Conservation (phyloP, 108 stramenopile genomes). For the Fistulifera pelliculosa region DNA sequence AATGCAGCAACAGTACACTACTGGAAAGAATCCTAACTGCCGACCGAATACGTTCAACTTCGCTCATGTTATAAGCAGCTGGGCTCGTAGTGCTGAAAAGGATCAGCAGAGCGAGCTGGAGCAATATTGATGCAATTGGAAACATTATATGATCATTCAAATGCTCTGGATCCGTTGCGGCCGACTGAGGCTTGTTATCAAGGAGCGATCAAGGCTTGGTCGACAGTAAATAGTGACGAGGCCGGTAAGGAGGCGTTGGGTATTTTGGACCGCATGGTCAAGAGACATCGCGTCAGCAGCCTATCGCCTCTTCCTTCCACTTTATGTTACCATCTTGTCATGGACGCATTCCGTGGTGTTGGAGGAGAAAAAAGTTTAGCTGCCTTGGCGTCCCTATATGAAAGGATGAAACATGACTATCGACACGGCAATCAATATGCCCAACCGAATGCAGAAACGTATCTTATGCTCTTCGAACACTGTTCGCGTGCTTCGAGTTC, state of each 20-base stretch:
- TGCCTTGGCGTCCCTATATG: too few species aligned
- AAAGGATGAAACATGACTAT: too few species aligned
- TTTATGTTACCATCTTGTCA: too few species aligned
- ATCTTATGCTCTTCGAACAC: too few species aligned
- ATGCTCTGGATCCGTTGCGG: background rate
- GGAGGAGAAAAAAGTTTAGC: too few species aligned
- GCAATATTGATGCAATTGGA: conserved; percentile 15
- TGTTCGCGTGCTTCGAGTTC: too few species aligned
- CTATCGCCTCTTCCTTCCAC: too few species aligned
- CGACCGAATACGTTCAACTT: conserved; percentile 12
- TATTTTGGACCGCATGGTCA: background rate
- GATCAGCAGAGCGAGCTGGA: conserved; percentile 13
- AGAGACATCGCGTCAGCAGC: too few species aligned
- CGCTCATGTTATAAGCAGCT: conserved; percentile 14
- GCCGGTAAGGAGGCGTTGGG: background rate
- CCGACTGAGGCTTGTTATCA: background rate
- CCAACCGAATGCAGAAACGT: too few species aligned
- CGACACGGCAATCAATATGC: too few species aligned
- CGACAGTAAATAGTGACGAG: background rate
- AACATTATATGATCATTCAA: background rate
- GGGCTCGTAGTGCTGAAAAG: conserved; percentile 12
- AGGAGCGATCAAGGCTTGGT: background rate
- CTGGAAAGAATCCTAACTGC: background rate
- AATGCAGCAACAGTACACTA: background rate
- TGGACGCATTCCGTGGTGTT: too few species aligned